Conservation (phyloP, 148 eudicot species). For the Chenopodium suecicum region DNA sequence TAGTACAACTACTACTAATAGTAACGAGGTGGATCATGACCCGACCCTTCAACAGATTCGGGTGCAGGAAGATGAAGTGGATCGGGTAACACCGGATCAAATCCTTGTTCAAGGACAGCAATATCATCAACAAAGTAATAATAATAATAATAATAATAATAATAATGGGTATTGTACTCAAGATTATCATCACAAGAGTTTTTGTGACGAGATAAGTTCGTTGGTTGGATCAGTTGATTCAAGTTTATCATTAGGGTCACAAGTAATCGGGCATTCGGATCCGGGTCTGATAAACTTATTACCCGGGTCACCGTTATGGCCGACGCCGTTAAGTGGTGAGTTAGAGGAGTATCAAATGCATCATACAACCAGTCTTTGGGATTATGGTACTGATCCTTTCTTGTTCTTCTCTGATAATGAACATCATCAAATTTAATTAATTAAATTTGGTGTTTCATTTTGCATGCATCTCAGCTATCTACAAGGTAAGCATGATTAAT, state of each 20-base stretch:
- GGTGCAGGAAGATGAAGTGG: background rate
- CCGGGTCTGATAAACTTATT: slow-evolving; percentile 24
- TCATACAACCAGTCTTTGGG: slow-evolving; percentile 53
- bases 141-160: background rate
- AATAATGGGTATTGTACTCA: background rate
- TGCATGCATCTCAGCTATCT: slow-evolving; percentile 12
- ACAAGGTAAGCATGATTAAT: background rate
- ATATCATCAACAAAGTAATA: slow-evolving; percentile 4
- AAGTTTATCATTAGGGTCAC: slow-evolving; percentile 35
- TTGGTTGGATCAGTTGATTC: slow-evolving; percentile 50
- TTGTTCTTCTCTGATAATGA: slow-evolving; percentile 38
- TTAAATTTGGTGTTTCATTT: background rate
- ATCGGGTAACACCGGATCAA: slow-evolving; percentile 7
- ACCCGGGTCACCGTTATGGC: slow-evolving; percentile 30
- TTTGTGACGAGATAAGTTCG: slow-evolving; percentile 43
- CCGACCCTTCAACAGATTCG: background rate
- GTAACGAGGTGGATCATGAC: background rate
- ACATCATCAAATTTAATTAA: background rate
- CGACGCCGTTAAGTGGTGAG: slow-evolving; percentile 16
- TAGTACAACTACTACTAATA: background rate
- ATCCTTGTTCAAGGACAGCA: background rate
- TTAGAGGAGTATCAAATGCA: slow-evolving; percentile 48
- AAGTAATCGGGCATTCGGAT: slow-evolving; percentile 23
- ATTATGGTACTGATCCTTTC: slow-evolving; percentile 71
- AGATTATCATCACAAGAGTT: background rate